These are phyloP conservation scores for Penicillium psychrosexuale DNA, from an alignment of 2,329 filamentous ascomycete genomes.

Conservation along the genomic window DNA sequence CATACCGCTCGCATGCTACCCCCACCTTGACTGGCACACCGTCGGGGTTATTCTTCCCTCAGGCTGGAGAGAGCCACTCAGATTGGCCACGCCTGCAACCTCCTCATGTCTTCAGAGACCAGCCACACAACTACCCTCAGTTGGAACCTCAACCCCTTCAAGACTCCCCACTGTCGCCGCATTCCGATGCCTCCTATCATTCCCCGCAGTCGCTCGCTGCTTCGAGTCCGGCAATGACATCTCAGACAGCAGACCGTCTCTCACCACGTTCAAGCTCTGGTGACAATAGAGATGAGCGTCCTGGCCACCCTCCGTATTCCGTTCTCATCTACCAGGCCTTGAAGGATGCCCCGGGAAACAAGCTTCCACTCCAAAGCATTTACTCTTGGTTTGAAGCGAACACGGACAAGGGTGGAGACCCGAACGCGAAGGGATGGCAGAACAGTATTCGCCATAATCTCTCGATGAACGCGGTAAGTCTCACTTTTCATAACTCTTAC, in stretches of 20 bases:
- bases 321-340: slow-evolving; percentile 76
- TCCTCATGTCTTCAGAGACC: background rate
- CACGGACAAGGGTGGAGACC: slow-evolving; percentile 67
- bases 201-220: slow-evolving; percentile 15
- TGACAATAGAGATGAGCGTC: slow-evolving; percentile 26
- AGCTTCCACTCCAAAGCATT: slow-evolving; percentile 78
- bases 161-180: slow-evolving; percentile 19
- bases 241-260: slow-evolving; percentile 13
- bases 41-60: background rate
- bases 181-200: slow-evolving; percentile 23
- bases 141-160: slow-evolving; percentile 8
- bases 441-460: slow-evolving; percentile 95
- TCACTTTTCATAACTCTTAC: background rate
- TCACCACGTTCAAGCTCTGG: slow-evolving; percentile 23
- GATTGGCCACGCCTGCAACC: background rate
- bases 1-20: background rate
- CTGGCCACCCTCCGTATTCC: slow-evolving; percentile 68
- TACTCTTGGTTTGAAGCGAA: slow-evolving; percentile 86
- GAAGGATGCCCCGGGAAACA: slow-evolving; percentile 61
- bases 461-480: slow-evolving; percentile 82
- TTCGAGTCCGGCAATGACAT: slow-evolving; percentile 2
- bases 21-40: background rate
- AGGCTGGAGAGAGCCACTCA: background rate
- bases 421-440: slow-evolving; percentile 73
- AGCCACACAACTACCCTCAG: slow-evolving; percentile 1